These are phyloP conservation scores for Zygosaccharomyces pseudobailii DNA, from an alignment of 1,139 yeast genomes.

Conservation along the genomic window DNA sequence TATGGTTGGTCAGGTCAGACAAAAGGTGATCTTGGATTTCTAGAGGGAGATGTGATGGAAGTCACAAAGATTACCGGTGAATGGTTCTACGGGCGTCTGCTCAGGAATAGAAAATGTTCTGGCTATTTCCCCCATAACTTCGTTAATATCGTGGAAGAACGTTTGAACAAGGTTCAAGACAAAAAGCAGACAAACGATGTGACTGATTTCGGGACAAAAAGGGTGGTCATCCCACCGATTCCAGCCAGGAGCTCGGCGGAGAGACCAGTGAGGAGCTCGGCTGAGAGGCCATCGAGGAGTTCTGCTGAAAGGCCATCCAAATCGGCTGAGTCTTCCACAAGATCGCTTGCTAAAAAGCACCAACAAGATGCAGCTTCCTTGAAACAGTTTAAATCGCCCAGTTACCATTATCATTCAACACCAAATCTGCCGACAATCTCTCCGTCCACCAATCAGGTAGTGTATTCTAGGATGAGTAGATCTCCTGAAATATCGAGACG, in stretches of 20 bases:
- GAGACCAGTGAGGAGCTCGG: constrained; percentile 5
- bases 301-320: constrained; percentile 5
- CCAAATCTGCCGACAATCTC: constrained; percentile 12
- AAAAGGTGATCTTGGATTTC: constrained; percentile 83
- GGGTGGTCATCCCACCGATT: constrained; percentile 12
- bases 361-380: background rate
- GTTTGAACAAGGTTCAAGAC: constrained; percentile 12
- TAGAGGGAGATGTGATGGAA: constrained; percentile 88
- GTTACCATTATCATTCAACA: constrained; percentile 8
- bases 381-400: background rate
- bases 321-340: constrained; percentile 7
- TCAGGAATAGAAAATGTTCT: constrained; percentile 66
- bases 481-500: constrained; percentile 3
- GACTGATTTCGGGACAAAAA: background rate
- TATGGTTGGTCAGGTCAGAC: constrained; percentile 92
- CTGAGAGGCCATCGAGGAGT: constrained; percentile 6
- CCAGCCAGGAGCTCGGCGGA: constrained; percentile 6
- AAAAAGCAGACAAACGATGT: background rate
- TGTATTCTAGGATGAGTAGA: constrained; percentile 1
- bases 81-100: constrained; percentile 85
- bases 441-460: background rate
- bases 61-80: constrained; percentile 81
- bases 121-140: constrained; percentile 88
- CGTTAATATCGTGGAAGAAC: constrained; percentile 53
- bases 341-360: background rate